Evolutionary conservation across 768 basidiomycete genomes (phyloP), one percentile per base, ranked within the genome.

Genomic region (Trametes villosa): DNA sequence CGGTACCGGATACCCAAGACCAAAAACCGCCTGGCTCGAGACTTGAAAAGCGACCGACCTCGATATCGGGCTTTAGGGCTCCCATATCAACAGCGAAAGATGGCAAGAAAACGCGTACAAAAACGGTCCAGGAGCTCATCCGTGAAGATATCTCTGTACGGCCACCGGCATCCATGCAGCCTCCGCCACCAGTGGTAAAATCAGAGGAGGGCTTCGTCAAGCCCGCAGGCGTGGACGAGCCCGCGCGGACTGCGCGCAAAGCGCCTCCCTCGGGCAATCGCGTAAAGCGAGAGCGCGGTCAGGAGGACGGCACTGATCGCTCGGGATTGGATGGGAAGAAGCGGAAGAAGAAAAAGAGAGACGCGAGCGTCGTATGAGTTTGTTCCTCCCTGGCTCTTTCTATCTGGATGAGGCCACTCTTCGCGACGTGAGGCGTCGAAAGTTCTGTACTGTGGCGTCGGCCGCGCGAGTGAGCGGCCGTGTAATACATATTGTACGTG

Each of bases 221-320:
- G 65, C 86, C 86, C 33, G 74, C 78, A 45, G 85, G 84, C 30
- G 78, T 87, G 18, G 85, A 86, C 59, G 83, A 80, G 33, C 71
- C 75, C 53, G 63, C 62, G 8, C 30, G 57, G 7, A n/a, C 59
- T 12, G n/a, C 50, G 7, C 48, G 49, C 38, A 54, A 54, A 24
- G 40, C 46, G 0, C 36, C 53, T 26, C 3, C 30, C 15, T 55
- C 48, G 4, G 48, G 47, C 2, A 44, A 57, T 18, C 36, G 36
- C 36, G 36, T 38, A 38, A 66, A 67, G 33, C 56, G 70, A 12
- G 65, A 56, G 15, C 54, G 62, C 27, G 62, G 51, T 15, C 50
- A 40, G 4, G 65, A 60, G 24, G 24, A 15, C 15, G 29, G 20
- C 30, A 15, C 53, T 22, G 57, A 62, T n/a, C 50, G 34, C 4